Base-by-base conservation (phyloP, 2,329 filamentous ascomycete genomes). In the Aspergillus fumigatiaffinis region DNA sequence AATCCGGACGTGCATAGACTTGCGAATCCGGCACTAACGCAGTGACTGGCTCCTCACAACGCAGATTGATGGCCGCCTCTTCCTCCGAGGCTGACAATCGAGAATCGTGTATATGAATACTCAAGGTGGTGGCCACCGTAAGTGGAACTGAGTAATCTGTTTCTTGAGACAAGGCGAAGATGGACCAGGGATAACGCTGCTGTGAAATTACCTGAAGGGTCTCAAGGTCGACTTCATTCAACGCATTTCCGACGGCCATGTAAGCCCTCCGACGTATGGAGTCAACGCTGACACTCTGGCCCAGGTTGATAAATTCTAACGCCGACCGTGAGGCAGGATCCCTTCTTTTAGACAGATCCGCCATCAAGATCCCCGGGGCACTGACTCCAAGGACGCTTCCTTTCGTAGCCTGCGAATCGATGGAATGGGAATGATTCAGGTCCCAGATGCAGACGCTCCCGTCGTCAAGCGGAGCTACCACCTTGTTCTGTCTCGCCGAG, bases 391-490 rank as follows among this genome's bases (percentile, higher is more conserved):
- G 63, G 32, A 94, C 83, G 2, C 79, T 82, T 50, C 76, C 76
- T 29, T 80, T 82, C 1, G 82, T 83, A 21, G 64, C 60, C 10
- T 63, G 65, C 2, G 70, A 68, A 4, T 63, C 63, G 21, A 63
- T 61, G 1, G 61, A 62, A 56, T 74, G 70, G 3, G 71, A 71
- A 55, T 71, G 67, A 54, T 82, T 85, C 52, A 90, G 77, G 68
- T 96, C 89, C 92, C 92, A 97, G 6, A 96, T 75, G 64, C 88
- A 90, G n/a, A 97, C 82, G 52, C 90, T 91, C 0, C 92, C 92
- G 69, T 97, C 90, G 57, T 95, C 91, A 7, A 96, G 78, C 2
- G 92, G 91, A 0, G 89, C 87, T 17, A 96, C 82, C 0, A 90
- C 86, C 54, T 87, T 79, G 25, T 83, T 78, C 20, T 82, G 75